phyloP scores from a whole-genome alignment of 495 filamentous ascomycete genomes.

The Penicillium roqueforti region DNA sequence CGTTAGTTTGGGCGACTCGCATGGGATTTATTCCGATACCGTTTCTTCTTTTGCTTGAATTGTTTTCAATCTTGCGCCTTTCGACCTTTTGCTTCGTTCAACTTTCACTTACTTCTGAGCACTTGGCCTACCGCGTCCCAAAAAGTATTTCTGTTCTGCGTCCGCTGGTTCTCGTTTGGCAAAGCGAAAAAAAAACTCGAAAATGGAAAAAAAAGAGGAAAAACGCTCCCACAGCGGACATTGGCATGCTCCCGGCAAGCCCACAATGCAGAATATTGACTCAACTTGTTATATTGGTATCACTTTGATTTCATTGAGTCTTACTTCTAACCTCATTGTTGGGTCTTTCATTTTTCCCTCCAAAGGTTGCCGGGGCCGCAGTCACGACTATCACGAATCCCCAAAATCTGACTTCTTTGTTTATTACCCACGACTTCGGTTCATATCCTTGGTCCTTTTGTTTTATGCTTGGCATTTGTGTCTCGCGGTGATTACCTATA shows the following conservation, averaged over 20 bases:
- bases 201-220: constrained; percentile 34
- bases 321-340: not conserved
- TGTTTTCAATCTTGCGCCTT: constrained; percentile 31
- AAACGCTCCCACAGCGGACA: constrained; percentile 34
- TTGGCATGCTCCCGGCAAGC: constrained; percentile 27
- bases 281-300: not conserved
- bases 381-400: constrained; percentile 47
- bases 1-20: constrained; percentile 27
- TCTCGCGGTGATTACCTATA: constrained; percentile 33
- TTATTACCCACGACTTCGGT: constrained; percentile 35
- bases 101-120: constrained; percentile 23
- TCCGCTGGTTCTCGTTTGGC: constrained; percentile 27
- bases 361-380: constrained; percentile 26
- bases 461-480: constrained; percentile 30
- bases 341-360: not conserved
- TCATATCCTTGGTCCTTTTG: constrained; percentile 24
- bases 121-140: constrained; percentile 26
- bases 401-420: constrained; percentile 30
- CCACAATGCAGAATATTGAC: constrained; percentile 14
- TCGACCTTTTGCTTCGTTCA: constrained; percentile 21
- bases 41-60: constrained; percentile 30
- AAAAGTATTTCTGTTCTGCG: constrained; percentile 40
- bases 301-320: not conserved
- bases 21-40: constrained; percentile 36
- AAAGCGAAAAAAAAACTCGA: constrained; percentile 28